These are phyloP conservation scores for Triticum dicoccoides DNA, from an alignment of 176 grass and related monocot species.

Conservation along the genomic window DNA sequence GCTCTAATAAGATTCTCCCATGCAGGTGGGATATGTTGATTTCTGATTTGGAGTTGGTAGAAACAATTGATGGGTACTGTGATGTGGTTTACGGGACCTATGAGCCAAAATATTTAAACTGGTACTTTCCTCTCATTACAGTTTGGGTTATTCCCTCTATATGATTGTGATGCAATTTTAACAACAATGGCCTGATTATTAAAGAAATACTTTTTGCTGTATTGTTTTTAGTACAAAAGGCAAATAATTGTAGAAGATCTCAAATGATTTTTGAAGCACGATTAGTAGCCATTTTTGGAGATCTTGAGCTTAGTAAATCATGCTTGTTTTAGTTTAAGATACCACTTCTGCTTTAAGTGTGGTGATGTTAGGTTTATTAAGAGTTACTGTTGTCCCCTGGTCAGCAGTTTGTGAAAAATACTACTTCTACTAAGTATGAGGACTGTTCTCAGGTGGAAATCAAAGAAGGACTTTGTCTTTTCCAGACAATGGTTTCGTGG, in stretches of 20 bases:
- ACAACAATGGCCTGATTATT: neutral
- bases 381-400: neutral
- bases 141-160: slow-evolving; percentile 6
- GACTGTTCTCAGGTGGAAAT: slow-evolving; percentile 71
- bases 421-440: slow-evolving; percentile 8
- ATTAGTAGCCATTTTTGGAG: neutral
- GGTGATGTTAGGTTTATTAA: slow-evolving; percentile 8
- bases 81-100: slow-evolving; percentile 95
- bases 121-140: slow-evolving; percentile 40
- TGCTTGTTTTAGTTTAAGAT: neutral
- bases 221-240: neutral
- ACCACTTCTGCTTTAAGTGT: neutral
- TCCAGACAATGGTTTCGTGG: slow-evolving; percentile 86
- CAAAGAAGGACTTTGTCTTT: slow-evolving; percentile 90
- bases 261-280: neutral
- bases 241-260: neutral
- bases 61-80: slow-evolving; percentile 71
- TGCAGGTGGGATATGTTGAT: slow-evolving; percentile 94
- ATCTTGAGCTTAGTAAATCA: slow-evolving; percentile 14
- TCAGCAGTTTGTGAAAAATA: slow-evolving; percentile 19
- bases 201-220: neutral
- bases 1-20: slow-evolving; percentile 33
- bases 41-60: slow-evolving; percentile 73
- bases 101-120: slow-evolving; percentile 75
- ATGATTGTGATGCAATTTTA: neutral